Base-by-base conservation (phyloP, 2,329 filamentous ascomycete species). In the Epichloe glyceriae region DNA sequence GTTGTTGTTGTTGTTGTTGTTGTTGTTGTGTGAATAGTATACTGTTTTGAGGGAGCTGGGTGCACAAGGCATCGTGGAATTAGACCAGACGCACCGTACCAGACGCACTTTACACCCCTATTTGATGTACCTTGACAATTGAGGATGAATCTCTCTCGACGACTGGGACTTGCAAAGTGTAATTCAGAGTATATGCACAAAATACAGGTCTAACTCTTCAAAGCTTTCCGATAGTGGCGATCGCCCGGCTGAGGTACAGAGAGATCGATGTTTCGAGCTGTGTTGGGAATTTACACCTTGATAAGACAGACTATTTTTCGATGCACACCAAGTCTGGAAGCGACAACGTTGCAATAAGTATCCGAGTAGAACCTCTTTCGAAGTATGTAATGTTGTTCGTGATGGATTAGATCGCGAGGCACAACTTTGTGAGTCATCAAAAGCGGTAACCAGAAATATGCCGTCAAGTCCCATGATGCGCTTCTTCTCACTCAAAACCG, bases 401-500 rank as follows among this genome's bases (percentile, higher is more conserved):
- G 6, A 12, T 34, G n/a, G 1, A 20, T 8, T 14, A 37, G 14
- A n/a, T 46, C 8, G 44, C 17, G 8, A 46, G 33, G 5, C 30
- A 35, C 30, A 17, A 15, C 14, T 38, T 14, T 38, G 15, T 1
- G 6, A 37, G 20, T 6, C 30, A 30, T 30, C 30, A 30, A 10
- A 11, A 4, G 30, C 30, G 30, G 30, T 11, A 11, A 4, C 30
- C 30, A 30, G 2, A 4, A 10, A 30, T 34, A 8, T 19, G 30
- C 33, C 2, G 12, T 35, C 26, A 8, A 17, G 19, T 15, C 20
- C 39, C 19, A 14, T n/a, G 15, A 35, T 19, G 5, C 34, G 19
- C 10, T 35, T 37, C 6, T 8, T n/a, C 17, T 19, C 12, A 10
- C 3, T 22, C 60, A 80, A 54, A 80, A 80, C 47, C 69, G 74